Evolutionary conservation across 495 filamentous ascomycete genomes (phyloP), one percentile per base, ranked within the genome.

Genomic region (Penicillium antarcticum): DNA sequence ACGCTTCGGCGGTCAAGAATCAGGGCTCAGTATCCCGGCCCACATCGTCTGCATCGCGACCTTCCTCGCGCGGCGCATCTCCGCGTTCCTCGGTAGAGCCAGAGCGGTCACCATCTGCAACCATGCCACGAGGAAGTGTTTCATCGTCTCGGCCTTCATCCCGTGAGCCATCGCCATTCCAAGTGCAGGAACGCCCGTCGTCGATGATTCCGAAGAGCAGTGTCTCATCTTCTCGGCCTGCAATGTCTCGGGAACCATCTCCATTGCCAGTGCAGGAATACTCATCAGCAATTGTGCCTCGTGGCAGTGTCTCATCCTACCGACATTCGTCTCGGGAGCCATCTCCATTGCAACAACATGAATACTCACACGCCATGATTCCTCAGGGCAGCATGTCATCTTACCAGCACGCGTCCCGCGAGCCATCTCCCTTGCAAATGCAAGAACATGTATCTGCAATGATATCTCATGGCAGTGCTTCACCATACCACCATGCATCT

Each of bases 1-100:
- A 74, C 42, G 65, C 68, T 3, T 67, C 60, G 19, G 64, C 63
- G 18, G 61, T 69, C 36, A 73, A 70, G 44, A 65, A 70, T 24
- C 63, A 72, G 43, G 62, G 65, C 42, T 64, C 67, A 0, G 8
- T 71, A 7, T 67, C 68, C 5, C 66, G 67, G 33, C 60, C 69
- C 10, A 53, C 66, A 3, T 70, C 72, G 11, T 52, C 53, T 17
- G 58, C 57, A 2, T 61, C 70, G 12, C 48, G 61, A 18, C 58
- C 66, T 16, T 63, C 65, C 4, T 68, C 70, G 12, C 65, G 65
- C 1, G 61, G 62, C 7, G 38, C 57, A 9, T 71, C 68, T 31
- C 68, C 68, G 14, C 52, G 56, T 13, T 45, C 62, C 11, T 62
- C 61, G 1, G 41, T 56, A n/a, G 68, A 69, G 34, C 51, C 53